Evolutionary conservation across 1,139 yeast species (phyloP), one percentile per base, ranked within the genome.

Genomic region (Lodderomyces beijingensis): DNA sequence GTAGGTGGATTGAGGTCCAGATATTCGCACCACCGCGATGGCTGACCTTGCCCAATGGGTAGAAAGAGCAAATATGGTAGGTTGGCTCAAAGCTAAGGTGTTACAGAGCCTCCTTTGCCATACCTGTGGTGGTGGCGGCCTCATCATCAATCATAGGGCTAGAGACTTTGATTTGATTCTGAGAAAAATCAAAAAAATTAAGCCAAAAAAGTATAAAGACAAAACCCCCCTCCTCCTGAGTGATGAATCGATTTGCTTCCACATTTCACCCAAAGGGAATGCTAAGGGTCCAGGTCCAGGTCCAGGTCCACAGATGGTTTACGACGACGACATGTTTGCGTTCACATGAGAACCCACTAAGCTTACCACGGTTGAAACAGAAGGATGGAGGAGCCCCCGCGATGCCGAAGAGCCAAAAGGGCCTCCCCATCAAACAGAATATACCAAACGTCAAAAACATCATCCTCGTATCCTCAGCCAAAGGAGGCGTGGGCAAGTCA

Each of bases 11-110:
- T 74, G 72, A 0, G 87, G 65, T 0, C 98, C 98, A 1, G 95
- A 79, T 0, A 89, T 62, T 38, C 98, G 62, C 6, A 91, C 70
- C 1, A 91, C 88, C 0, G 91, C 95, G 19, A 91, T 79, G 2
- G 97, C 98, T 0, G 96, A 74, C 41, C 82, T 70, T 1, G 89
- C 79, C 0, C 83, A 74, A 10, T 83, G 79, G 0, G 97, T 89
- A 0, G 97, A 87, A 15, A 89, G 61, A 0, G 98, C 97, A 62
- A 81, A 91, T 4, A 91, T 79, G 0, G 98, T 91, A 17, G 91
- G 79, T 25, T 31, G 40, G 18, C 31, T 23, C 6, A 6, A 7
- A 6, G 9, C 8, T 7, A 23, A 7, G 14, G 25, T 23, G 12
- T 10, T 23, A 23, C 12, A 10, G 10, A 23, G n/a, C 12, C 25